A percentile compares a stretch with the other conserved stretches of the same genome.
Conservation (phyloP, 352 stramenopile genomes). For the Globisporangium nunn region DNA sequence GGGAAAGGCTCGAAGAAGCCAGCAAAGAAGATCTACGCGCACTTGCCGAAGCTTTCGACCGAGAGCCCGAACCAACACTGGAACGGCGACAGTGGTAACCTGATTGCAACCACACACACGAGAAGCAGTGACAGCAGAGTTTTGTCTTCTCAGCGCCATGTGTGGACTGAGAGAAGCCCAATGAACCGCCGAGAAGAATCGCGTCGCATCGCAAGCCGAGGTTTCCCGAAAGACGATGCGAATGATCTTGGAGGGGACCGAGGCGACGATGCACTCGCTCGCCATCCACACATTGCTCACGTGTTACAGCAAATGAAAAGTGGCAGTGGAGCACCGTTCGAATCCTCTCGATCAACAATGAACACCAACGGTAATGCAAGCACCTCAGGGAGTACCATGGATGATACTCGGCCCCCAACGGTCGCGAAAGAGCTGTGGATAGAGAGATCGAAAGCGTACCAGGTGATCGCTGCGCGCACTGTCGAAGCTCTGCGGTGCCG, state of each 20-base stretch:
- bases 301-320: slow-evolving; percentile 26
- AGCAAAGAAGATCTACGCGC: background rate
- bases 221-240: background rate
- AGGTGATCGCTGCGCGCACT: slow-evolving; percentile 28
- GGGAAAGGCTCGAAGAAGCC: background rate
- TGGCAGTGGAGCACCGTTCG: slow-evolving; percentile 1
- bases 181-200: background rate
- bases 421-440: slow-evolving; percentile 29
- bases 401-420: background rate
- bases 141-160: background rate
- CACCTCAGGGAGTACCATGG: background rate
- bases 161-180: background rate
- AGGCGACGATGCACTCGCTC: slow-evolving; percentile 22
- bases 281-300: slow-evolving; percentile 38
- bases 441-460: slow-evolving; percentile 39
- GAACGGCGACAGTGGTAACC: background rate
- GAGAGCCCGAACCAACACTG: slow-evolving; percentile 2
- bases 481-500: slow-evolving; percentile 19
- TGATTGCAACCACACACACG: too few relatives aligned
- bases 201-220: background rate
- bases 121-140: background rate
- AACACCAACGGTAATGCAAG: background rate
- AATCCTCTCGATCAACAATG: background rate
- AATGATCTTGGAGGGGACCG: slow-evolving; percentile 3
- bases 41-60: slow-evolving; percentile 1